Conservation (phyloP, 148 eudicot genomes). For the Chenopodium quinoa region DNA sequence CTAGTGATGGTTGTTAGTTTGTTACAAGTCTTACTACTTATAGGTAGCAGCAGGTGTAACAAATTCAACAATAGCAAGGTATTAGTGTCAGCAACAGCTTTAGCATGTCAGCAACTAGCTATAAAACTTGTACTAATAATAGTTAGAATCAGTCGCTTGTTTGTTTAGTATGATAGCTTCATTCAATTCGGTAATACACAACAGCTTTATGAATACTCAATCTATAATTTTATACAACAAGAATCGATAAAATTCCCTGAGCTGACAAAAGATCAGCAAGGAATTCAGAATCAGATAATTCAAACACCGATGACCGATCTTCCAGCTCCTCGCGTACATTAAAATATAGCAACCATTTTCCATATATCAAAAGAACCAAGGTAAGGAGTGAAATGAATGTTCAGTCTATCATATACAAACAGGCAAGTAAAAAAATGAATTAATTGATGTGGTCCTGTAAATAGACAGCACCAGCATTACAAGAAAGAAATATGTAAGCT, state of each 20-base stretch:
- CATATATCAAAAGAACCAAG: background rate
- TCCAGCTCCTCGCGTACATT: background rate
- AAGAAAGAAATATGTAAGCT: constrained; percentile 10
- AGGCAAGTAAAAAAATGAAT: constrained; percentile 26
- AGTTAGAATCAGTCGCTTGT: too few species aligned
- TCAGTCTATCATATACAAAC: too few species aligned
- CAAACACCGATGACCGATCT: background rate
- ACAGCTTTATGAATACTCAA: too few species aligned
- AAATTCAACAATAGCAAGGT: background rate
- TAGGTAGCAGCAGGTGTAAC: background rate
- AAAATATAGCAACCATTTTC: background rate
- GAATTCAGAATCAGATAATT: background rate
- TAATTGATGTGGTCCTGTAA: constrained; percentile 31
- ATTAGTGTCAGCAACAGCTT: background rate
- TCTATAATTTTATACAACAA: too few species aligned
- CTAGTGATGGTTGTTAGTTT: background rate
- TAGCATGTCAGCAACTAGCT: background rate
- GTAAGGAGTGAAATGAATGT: background rate
- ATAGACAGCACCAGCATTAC: constrained; percentile 15
- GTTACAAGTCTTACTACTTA: background rate
- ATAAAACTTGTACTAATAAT: background rate
- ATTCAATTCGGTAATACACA: too few species aligned
- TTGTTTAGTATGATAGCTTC: too few species aligned
- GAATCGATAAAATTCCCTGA: background rate
- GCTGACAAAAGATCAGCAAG: background rate